Percentiles rank a stretch among this genome's conserved stretches.
phyloP scores from a whole-genome alignment of 2,329 filamentous ascomycete species.

The Colletotrichum navitas region DNA sequence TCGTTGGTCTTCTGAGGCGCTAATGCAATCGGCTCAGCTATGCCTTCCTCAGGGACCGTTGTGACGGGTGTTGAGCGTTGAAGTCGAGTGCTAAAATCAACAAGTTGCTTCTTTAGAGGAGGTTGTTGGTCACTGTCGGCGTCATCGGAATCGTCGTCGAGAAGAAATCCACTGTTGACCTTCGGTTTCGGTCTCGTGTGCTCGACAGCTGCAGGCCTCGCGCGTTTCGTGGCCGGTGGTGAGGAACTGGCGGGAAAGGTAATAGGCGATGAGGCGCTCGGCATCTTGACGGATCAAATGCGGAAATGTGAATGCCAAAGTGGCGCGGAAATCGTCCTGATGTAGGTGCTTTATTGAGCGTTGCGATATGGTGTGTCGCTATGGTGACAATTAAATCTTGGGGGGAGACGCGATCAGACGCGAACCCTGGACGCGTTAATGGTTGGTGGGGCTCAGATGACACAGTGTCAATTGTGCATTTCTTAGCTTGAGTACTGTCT shows the following conservation, averaged over 20 bases:
- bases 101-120: slow-evolving; percentile 42
- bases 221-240: slow-evolving; percentile 52
- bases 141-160: slow-evolving; percentile 53
- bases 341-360: background rate
- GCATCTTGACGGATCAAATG: slow-evolving; percentile 56
- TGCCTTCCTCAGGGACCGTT: slow-evolving; percentile 1
- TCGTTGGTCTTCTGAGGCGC: slow-evolving; percentile 3
- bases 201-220: slow-evolving; percentile 52
- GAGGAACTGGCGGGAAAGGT: slow-evolving; percentile 66
- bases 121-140: slow-evolving; percentile 44
- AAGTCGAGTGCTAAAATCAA: slow-evolving; percentile 28
- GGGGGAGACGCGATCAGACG: slow-evolving; percentile 35
- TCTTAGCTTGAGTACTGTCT: background rate
- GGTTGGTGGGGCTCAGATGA: slow-evolving; percentile 2
- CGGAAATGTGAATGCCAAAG: background rate
- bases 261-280: slow-evolving; percentile 70
- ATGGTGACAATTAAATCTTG: slow-evolving; percentile 26
- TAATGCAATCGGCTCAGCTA: background rate
- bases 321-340: no score
- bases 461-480: slow-evolving; percentile 1
- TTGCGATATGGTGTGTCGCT: slow-evolving; percentile 9
- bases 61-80: slow-evolving; percentile 20
- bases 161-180: slow-evolving; percentile 54
- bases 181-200: slow-evolving; percentile 49
- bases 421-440: slow-evolving; percentile 38